Percentiles rank a stretch among this genome's conserved stretches.
These are phyloP conservation scores for Anisodus acutangulus DNA, from an alignment of 257 asterid genomes.

Conservation along the genomic window DNA sequence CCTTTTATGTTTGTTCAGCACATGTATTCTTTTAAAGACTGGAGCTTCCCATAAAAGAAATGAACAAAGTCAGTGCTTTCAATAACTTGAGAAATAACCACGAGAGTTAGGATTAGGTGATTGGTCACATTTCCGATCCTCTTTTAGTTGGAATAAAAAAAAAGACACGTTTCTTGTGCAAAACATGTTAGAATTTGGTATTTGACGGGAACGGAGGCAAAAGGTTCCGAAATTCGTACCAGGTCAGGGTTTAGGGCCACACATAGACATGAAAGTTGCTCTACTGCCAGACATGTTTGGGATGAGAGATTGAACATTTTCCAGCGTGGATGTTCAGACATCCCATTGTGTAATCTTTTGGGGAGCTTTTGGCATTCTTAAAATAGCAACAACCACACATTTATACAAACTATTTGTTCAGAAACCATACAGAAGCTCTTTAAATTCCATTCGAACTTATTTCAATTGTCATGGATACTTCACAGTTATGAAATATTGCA, in stretches of 20 bases:
- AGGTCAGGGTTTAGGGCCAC: neutral
- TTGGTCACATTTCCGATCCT: slow-evolving; percentile 8
- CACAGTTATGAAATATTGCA: slow-evolving; percentile 83
- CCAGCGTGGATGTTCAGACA: neutral
- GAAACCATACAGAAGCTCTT: neutral
- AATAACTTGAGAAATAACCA: neutral
- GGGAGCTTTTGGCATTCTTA: neutral
- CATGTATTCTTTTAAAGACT: neutral
- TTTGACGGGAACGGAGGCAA: neutral
- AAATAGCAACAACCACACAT: neutral
- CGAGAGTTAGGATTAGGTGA: slow-evolving; percentile 10
- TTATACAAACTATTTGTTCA: slow-evolving; percentile 23
- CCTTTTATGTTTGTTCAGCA: neutral
- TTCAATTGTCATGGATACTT: slow-evolving; percentile 24
- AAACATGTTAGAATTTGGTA: neutral
- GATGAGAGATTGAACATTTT: neutral
- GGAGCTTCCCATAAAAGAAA: slow-evolving; percentile 22
- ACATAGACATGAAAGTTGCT: slow-evolving; percentile 3
- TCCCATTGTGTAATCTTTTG: neutral
- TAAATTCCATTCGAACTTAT: neutral
- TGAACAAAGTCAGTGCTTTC: neutral
- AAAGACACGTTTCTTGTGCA: neutral
- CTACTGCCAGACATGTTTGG: neutral
- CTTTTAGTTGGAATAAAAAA: neutral
- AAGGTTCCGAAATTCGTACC: neutral